Evolutionary conservation across 495 filamentous ascomycete species (phyloP), one percentile per base, ranked within the genome.

Genomic region (Xylaria venustula): DNA sequence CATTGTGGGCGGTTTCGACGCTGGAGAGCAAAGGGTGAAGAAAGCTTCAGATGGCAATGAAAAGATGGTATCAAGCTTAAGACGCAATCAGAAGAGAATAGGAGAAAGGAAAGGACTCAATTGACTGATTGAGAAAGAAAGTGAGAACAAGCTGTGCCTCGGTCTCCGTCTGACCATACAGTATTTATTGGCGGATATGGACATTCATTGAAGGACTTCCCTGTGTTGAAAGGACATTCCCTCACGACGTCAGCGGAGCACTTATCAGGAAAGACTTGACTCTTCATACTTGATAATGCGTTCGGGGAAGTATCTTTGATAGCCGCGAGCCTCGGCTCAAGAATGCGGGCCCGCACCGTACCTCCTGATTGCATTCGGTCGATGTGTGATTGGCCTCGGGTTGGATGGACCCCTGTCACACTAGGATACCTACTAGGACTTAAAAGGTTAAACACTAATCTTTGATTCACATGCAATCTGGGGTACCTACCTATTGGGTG

Each of bases 1-100:
- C 66, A 68, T 66, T 15, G 65, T 61, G 45, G 9, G 46, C 36
- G 46, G 22, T 11, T 19, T 41, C 42, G 5, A 40, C 45, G 7
- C 53, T 30, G 15, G 17, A 7, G 26, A 30, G 19, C 8, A 7
- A 23, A 49, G 9, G 28, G 23, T 8, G 45, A 23, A 37, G 22
- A 22, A 17, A 14, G 25, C n/a, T n/a, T n/a, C n/a, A 20, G 22
- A 9, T 19, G 25, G 23, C 7, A 44, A 14, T 7, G n/a, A 32
- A 14, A 8, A 9, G 17, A 55, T n/a, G 14, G 28, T n/a, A n/a
- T n/a, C n/a, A n/a, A n/a, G n/a, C n/a, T n/a, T n/a, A n/a, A n/a
- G 36, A 19, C 1, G 11, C 5, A 45, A 23, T 7, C n/a, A 15
- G 19, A 4, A 23, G 12, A 12, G 19, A 22, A 45, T 12, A 45